Conservation (phyloP, 2,329 filamentous ascomycete species). For the Leptodontidium sp. region DNA sequence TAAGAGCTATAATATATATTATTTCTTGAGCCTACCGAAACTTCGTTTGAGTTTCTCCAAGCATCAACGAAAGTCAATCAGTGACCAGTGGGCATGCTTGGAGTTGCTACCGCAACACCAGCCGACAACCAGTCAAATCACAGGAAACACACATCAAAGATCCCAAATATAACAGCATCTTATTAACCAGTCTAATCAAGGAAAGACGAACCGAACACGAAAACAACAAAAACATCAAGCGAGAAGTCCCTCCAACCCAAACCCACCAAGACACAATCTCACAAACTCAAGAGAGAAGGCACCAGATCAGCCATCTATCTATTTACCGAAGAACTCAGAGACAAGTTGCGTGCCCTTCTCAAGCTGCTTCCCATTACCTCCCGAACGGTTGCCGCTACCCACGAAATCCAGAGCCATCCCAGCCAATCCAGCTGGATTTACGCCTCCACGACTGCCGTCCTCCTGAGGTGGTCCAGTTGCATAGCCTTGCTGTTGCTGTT, state of each 20-base stretch:
- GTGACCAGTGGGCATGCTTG: too few relatives aligned
- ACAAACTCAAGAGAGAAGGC: not conserved
- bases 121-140: not conserved
- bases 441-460: not conserved
- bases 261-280: not conserved
- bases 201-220: not conserved
- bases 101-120: too few relatives aligned
- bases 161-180: not conserved
- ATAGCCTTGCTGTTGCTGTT: not conserved
- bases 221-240: not conserved
- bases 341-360: not conserved
- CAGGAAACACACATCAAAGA: not conserved
- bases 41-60: too few relatives aligned
- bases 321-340: not conserved
- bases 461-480: slow-evolving; percentile 1
- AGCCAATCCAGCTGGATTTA: not conserved
- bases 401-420: slow-evolving; percentile 5
- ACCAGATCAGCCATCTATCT: not conserved
- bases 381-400: not conserved
- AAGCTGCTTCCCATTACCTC: not conserved
- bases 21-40: too few relatives aligned
- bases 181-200: not conserved
- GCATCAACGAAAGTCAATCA: too few relatives aligned
- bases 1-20: too few relatives aligned
- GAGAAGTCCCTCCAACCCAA: not conserved